Percentiles rank a stretch among this genome's conserved stretches.
Evolutionary conservation across 2,329 filamentous ascomycete species (phyloP).

Genomic region (Cercospora sp.): DNA sequence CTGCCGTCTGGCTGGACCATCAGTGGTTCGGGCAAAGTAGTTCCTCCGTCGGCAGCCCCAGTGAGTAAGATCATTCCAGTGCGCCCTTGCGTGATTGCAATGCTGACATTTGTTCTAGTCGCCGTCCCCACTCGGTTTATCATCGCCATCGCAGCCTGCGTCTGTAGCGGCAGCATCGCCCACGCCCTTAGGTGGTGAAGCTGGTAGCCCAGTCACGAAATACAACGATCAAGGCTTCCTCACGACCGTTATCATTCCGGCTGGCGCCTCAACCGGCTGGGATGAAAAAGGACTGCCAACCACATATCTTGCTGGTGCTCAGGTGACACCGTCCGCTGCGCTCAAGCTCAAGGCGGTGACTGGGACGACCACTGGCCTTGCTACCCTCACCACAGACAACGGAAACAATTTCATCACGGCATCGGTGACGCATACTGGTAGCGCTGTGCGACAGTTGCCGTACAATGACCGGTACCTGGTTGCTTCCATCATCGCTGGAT

Average conservation of each 20-base stretch:
- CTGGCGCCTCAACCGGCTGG: constrained; percentile 46
- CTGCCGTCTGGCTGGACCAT: constrained; percentile 82
- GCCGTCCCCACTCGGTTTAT: constrained; percentile 54
- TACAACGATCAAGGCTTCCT: constrained; percentile 54
- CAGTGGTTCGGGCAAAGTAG: constrained; percentile 73
- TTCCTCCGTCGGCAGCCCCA: constrained; percentile 68
- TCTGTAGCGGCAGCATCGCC: constrained; percentile 48
- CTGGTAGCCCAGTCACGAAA: constrained; percentile 47
- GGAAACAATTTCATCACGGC: constrained; percentile 21
- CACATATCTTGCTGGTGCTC: constrained; percentile 35
- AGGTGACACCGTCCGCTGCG: constrained; percentile 6
- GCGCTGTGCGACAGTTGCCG: not conserved
- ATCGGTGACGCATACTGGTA: constrained; percentile 13
- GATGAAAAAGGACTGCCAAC: constrained; percentile 50
- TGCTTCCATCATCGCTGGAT: not conserved
- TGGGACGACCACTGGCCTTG: constrained; percentile 13
- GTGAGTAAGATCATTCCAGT: constrained; percentile 57
- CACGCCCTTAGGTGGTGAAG: constrained; percentile 36
- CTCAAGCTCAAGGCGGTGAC: constrained; percentile 18
- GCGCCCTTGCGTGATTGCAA: constrained; percentile 25
- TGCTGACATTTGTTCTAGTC: constrained; percentile 29
- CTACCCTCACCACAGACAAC: constrained; percentile 23
- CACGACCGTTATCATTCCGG: constrained; percentile 46
- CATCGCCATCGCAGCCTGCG: constrained; percentile 52
- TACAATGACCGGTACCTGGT: not conserved